Conservation (phyloP, 257 asterid genomes). For the Asclepias syriaca region DNA sequence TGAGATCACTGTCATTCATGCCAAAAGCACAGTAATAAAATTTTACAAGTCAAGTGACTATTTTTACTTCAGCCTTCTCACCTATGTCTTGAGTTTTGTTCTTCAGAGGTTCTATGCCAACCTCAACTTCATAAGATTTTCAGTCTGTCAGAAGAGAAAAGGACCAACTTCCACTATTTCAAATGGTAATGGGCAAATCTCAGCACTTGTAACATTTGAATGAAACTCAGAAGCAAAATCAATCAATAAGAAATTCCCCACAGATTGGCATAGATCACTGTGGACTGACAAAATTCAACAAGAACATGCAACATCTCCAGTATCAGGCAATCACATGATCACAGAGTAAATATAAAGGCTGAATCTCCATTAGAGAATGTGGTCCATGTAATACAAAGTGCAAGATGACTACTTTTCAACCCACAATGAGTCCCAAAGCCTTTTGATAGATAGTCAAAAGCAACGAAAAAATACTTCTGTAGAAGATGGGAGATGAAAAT, state of each 20-base stretch:
- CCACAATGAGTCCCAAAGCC: slow-evolving; percentile 1
- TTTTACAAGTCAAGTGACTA: slow-evolving; percentile 9
- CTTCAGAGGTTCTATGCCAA: slow-evolving; percentile 5
- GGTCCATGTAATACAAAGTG: not conserved
- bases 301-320: not conserved
- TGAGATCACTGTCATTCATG: slow-evolving; percentile 15
- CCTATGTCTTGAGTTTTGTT: not conserved
- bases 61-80: slow-evolving; percentile 4
- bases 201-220: not conserved
- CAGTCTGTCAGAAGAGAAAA: slow-evolving; percentile 8
- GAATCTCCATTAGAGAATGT: not conserved
- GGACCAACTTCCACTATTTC: not conserved
- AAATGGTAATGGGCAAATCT: not conserved
- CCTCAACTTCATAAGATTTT: slow-evolving; percentile 9
- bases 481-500: slow-evolving; percentile 8
- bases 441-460: slow-evolving; percentile 6
- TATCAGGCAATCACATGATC: not conserved
- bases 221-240: not conserved
- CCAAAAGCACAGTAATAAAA: slow-evolving; percentile 3
- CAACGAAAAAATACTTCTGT: slow-evolving; percentile 1
- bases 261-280: not conserved
- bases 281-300: not conserved
- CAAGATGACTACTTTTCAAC: not conserved
- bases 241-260: not conserved
- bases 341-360: not conserved